Base-by-base conservation (phyloP, 352 stramenopile genomes). In the Elongisporangium undulatum region DNA sequence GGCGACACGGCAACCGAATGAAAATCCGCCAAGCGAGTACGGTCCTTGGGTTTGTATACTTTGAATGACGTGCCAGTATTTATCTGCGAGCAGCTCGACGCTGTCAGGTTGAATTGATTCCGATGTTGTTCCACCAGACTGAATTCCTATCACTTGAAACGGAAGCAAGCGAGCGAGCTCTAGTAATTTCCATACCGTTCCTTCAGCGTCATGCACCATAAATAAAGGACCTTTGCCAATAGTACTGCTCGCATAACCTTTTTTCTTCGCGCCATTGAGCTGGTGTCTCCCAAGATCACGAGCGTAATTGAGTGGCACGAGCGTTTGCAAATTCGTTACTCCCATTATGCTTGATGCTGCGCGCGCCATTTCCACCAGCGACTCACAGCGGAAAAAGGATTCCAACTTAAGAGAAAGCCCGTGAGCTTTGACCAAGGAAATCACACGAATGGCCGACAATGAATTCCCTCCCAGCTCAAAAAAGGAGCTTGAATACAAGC, bases 381-480 rank as follows among this genome's bases (percentile, higher is more conserved):
- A 74, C 0, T 61, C 63, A 49, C 73, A 67, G 2, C 77, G 71
- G 51, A 79, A 83, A 26, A 85, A 79, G 19, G 68, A 63, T 9
- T 82, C 64, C n/a, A 90, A 59, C 2, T 77, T 62, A 9, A 86
- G 58, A 3, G 54, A 34, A 12, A 90, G 21, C 5, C 73, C 75
- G 19, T 82, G 77, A 8, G 72, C 65, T 51, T 81, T 73, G 23
- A 82, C 71, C 6, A 88, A 54, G 8, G 74, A 74, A 17, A 88
- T 86, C 26, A 82, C 75, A 2, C 77, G 80, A n/a, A 89, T 85
- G 48, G 80, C 80, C 12, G 71, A 63, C 17, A 92, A 62, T 9
- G 81, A 91, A 26, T 89, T 79, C 12, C 83, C 83, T 4, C 83
- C 83, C 13, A 90, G 49, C 49, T 86, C 76, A 53, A 92, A 90